Evolutionary conservation across 2,329 filamentous ascomycete species (phyloP).

Genomic region (Cordyceps farinosa): DNA sequence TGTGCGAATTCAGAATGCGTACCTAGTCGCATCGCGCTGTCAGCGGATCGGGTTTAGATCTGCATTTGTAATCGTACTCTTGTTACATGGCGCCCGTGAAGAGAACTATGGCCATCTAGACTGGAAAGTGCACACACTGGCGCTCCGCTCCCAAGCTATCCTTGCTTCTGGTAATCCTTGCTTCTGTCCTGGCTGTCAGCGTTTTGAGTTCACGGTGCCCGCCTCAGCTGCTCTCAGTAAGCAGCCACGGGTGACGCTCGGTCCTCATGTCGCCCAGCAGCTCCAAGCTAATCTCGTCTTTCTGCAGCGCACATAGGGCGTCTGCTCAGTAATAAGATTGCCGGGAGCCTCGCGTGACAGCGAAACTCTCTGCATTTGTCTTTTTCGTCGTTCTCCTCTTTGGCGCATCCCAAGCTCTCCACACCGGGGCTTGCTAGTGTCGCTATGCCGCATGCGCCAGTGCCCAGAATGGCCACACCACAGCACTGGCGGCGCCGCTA

Average conservation of each 20-base stretch:
- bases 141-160: too few species aligned
- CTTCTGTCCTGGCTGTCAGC: too few species aligned
- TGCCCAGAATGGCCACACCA: not conserved
- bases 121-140: too few species aligned
- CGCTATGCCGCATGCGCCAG: conserved; percentile 13
- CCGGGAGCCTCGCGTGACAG: not conserved
- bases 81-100: too few species aligned
- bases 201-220: too few species aligned
- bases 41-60: not conserved
- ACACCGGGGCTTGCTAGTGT: conserved; percentile 7
- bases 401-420: conserved; percentile 1
- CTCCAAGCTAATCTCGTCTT: too few species aligned
- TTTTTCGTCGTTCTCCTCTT: not conserved
- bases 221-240: too few species aligned
- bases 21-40: not conserved
- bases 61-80: not conserved
- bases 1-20: not conserved
- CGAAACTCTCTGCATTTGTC: not conserved
- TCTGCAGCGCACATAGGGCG: too few species aligned
- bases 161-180: too few species aligned
- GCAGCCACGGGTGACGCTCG: too few species aligned
- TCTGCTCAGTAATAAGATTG: not conserved
- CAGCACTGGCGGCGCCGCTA: not conserved
- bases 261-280: too few species aligned
- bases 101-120: too few species aligned